Evolutionary conservation across 768 basidiomycete genomes (phyloP), one percentile per base, ranked within the genome.

Genomic region (Boletus subcaerulescens): DNA sequence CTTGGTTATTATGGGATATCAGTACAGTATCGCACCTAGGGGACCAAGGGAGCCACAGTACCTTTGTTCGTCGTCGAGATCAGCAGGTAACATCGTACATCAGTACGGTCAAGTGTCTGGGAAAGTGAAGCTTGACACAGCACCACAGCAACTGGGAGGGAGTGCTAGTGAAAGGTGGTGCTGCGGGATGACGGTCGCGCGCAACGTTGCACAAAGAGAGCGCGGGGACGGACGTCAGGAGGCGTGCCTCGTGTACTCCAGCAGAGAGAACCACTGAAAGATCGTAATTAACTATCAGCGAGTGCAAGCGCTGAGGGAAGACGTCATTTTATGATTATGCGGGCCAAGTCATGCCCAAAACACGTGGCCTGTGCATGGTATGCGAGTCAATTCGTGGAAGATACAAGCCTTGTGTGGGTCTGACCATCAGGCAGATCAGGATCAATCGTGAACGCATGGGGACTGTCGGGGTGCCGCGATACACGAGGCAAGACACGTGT

Each of bases 41-140:
- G 42, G 44, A 12, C 5, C n/a, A 13, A 35, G n/a, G 20, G 40
- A 46, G 52, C 31, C 14, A 60, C 36, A 7, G 17, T 46, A 68
- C 69, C 69, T 61, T 55, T 65, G 61, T 52, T 66, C 68, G 48
- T 63, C 71, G 58, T 66, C 59, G 29, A 68, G 59, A 59, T 70
- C 66, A 55, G 26, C 58, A 35, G 62, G 61, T 38, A 63, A 52
- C 69, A 70, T 72, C 50, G 48, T 45, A n/a, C 58, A 62, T 66
- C 53, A 52, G 50, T 24, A 17, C 18, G 33, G 41, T 38, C 47
- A 20, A 60, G 12, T 31, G 32, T 45, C 32, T 35, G 44, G 24
- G 53, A 47, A 41, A 24, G 26, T 20, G 40, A 41, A 24, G 38
- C 17, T 24, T n/a, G 15, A 10, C 50, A 56, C 59, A 47, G 47